Base-by-base conservation (phyloP, 2,329 filamentous ascomycete species). In the Penicillium paneum region DNA sequence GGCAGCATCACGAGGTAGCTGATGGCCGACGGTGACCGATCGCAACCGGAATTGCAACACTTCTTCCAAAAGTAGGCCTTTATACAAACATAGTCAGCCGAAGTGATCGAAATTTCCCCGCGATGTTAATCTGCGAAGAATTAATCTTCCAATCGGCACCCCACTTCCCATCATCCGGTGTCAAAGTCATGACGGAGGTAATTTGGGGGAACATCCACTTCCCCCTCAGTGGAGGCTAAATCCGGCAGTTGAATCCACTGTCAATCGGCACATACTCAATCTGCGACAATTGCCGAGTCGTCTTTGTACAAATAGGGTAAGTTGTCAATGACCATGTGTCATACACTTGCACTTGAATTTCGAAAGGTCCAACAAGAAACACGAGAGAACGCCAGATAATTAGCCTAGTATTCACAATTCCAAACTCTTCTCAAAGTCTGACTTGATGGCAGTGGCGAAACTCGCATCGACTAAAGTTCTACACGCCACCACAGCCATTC, bases 1-100 rank as follows among this genome's bases (percentile, higher is more conserved):
- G 43, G 74, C 68, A 5, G 72, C 62, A 42, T 61, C 62, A 15
- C n/a, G n/a, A 63, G 60, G 39, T 28, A 36, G 47, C 41, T 28
- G 43, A n/a, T 41, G 43, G n/a, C 21, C 21, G 21, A 63, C n/a
- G 62, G 62, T 17, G 62, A 56, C 19, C 57, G 56, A 19, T 63
- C 59, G 46, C 56, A 56, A 8, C 26, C 26, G 52, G 7, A 8
- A 42, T 29, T 17, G 42, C 38, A 21, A 21, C 35, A 40, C 49
- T 61, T n/a, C 55, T 49, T 26, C 10, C n/a, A 19, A 3, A 28
- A 19, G 11, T 4, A 24, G 21, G 5, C 5, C 6, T 24, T 24
- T 24, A 24, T 24, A 24, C 21, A 24, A 4, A 24, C 6, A 5
- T 1, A 24, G 21, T 24, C 21, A 6, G 21, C 6, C 21, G 21